Evolutionary conservation across 2,329 filamentous ascomycete species (phyloP).

Genomic region (Exophiala viscosa): DNA sequence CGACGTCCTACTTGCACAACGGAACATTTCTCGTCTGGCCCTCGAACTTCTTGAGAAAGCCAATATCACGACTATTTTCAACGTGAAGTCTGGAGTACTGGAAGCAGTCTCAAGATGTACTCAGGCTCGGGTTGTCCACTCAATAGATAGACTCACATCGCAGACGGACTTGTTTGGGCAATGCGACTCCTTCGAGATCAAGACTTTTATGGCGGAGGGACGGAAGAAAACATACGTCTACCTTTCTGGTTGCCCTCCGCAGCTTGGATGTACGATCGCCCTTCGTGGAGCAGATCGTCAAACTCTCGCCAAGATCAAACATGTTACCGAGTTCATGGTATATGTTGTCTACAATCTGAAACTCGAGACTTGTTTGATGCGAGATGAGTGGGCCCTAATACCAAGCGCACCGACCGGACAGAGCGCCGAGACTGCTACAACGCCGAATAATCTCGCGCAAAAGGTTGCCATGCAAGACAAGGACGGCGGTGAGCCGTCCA

Average conservation of each 20-base stretch:
- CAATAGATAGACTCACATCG: slow-evolving; percentile 85
- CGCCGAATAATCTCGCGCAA: not conserved
- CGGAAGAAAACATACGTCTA: slow-evolving; percentile 94
- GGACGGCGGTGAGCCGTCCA: not conserved
- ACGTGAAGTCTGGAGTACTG: slow-evolving; percentile 93
- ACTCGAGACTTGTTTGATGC: slow-evolving; percentile 88
- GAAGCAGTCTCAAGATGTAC: slow-evolving; percentile 92
- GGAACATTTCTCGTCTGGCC: slow-evolving; percentile 85
- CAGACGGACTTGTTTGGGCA: slow-evolving; percentile 70
- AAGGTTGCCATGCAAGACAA: not conserved
- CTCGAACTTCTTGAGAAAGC: slow-evolving; percentile 83
- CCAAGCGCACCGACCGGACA: slow-evolving; percentile 42
- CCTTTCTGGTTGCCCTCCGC: slow-evolving; percentile 81
- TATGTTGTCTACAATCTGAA: slow-evolving; percentile 98
- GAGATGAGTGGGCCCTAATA: slow-evolving; percentile 85
- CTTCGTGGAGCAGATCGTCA: slow-evolving; percentile 74
- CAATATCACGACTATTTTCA: slow-evolving; percentile 89
- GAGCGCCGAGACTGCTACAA: slow-evolving; percentile 1
- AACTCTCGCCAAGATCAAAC: slow-evolving; percentile 74
- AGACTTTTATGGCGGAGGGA: slow-evolving; percentile 83
- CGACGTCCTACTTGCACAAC: slow-evolving; percentile 84
- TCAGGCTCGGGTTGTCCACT: slow-evolving; percentile 87
- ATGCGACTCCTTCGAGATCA: slow-evolving; percentile 87
- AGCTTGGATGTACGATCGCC: slow-evolving; percentile 91
- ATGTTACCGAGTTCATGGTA: slow-evolving; percentile 96